These are phyloP conservation scores for Thalassiosira pacifica DNA, from an alignment of 352 stramenopile genomes.

Conservation along the genomic window DNA sequence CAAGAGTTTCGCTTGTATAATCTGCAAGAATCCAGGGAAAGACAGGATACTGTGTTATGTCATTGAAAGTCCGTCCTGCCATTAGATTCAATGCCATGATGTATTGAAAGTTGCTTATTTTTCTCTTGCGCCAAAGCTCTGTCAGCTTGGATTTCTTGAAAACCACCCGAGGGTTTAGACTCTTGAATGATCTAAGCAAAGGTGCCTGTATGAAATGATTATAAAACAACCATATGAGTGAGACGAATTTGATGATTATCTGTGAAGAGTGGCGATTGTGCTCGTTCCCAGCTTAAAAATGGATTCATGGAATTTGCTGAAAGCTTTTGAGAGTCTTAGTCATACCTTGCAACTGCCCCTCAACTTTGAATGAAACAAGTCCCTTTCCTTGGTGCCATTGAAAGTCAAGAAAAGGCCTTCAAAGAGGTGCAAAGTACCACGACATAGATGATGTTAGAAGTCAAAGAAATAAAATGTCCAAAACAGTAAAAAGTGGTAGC, in stretches of 20 bases:
- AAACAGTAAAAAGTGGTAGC: background rate
- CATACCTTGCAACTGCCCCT: conserved; percentile 84
- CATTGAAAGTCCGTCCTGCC: conserved; percentile 91
- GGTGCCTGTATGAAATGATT: conserved; percentile 65
- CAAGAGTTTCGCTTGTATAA: conserved; percentile 93
- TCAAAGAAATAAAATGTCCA: too few relatives aligned
- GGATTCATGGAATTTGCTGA: conserved; percentile 17
- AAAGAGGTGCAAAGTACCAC: background rate
- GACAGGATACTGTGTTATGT: conserved; percentile 96
- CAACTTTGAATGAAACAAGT: conserved; percentile 86
- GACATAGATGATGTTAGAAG: too few relatives aligned
- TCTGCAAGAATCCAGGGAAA: conserved; percentile 99
- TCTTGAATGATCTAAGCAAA: conserved; percentile 82
- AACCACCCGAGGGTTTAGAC: conserved; percentile 80
- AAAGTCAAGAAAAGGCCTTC: conserved; percentile 69
- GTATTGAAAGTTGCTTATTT: conserved; percentile 95
- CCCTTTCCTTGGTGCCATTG: conserved; percentile 77
- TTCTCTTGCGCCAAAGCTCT: conserved; percentile 87
- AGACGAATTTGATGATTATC: background rate
- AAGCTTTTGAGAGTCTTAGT: conserved; percentile 16
- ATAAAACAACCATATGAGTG: conserved; percentile 20
- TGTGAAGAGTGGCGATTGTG: too few relatives aligned
- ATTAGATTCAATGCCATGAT: conserved; percentile 97
- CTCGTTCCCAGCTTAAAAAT: too few relatives aligned
- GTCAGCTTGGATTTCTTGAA: conserved; percentile 85